Conservation (phyloP, 345 rosid species). For the Syzygium aromaticum region DNA sequence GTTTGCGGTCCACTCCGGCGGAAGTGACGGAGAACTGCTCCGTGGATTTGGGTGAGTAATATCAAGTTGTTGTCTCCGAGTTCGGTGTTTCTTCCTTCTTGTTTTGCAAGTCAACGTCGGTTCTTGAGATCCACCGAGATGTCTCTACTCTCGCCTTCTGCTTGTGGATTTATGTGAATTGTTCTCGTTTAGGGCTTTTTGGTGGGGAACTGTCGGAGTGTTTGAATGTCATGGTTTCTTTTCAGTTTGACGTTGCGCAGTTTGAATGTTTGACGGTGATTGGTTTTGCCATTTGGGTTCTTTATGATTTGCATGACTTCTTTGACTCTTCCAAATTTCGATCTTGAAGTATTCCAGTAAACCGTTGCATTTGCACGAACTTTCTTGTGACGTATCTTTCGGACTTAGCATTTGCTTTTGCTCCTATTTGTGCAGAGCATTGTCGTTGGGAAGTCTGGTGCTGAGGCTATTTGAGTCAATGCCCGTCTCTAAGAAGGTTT, state of each 20-base stretch:
- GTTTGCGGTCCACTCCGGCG: neutral
- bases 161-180: neutral
- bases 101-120: neutral
- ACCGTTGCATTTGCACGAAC: neutral
- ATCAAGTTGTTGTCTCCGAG: neutral
- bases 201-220: neutral
- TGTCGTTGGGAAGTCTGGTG: neutral
- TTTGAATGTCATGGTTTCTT: neutral
- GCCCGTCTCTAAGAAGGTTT: conserved; percentile 20
- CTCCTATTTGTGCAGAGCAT: neutral
- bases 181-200: neutral
- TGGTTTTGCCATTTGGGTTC: neutral
- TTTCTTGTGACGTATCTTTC: neutral
- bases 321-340: neutral
- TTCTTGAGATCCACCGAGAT: neutral
- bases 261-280: neutral
- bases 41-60: neutral
- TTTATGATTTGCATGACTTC: neutral
- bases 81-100: neutral
- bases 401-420: neutral
- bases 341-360: neutral
- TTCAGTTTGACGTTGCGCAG: neutral
- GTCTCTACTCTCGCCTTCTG: neutral
- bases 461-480: conserved; percentile 7
- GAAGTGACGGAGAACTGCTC: neutral